Base-by-base conservation (phyloP, 2,329 filamentous ascomycete species). In the Amylocarpus encephaloides region DNA sequence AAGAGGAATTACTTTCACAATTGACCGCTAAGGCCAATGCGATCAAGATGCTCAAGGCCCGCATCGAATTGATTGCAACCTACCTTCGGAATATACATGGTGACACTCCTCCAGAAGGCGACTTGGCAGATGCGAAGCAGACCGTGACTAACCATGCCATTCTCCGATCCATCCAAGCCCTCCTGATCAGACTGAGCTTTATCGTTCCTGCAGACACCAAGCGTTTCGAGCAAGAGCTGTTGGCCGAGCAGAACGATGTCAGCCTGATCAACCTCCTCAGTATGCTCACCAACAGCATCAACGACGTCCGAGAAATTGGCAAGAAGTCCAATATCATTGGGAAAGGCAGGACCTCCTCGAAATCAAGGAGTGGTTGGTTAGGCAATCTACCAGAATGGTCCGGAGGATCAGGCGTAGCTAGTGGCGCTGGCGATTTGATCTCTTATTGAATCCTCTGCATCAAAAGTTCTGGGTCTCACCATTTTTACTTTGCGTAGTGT, bases 11-110 rank as follows among this genome's bases (percentile, higher is more conserved):
- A 64, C 73, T 84, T 49, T 74, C 79, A 22, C 72, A 79, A 13
- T 80, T 98, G 18, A 93, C 85, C 26, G 86, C 90, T 53, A 95
- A 95, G 63, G 80, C 86, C 55, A 97, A 96, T 68, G 91, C 93
- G 22, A 85, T 96, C 64, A 92, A 90, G 70, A 96, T 95, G 83
- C 80, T 98, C 26, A 84, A 92, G 62, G 80, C 83, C 6, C 82
- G 88, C 44, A 80, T 93, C 59, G 76, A 79, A 40, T 77, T 92
- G 49, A 78, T 92, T 58, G 78, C 78, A 52, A 75, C 75, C n/a
- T 97, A 96, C 66, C 80, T 98, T 42, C 74, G 84, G 55, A 78
- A 77, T 12, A 77, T 93, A 2, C 85, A 74, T 6, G 74, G 75
- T 43, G 62, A 62, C 47, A 62, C 52, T 55, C 70, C 55, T 50